Base-by-base conservation (phyloP, 805 yeast genomes). In the Saturnispora silvae region DNA sequence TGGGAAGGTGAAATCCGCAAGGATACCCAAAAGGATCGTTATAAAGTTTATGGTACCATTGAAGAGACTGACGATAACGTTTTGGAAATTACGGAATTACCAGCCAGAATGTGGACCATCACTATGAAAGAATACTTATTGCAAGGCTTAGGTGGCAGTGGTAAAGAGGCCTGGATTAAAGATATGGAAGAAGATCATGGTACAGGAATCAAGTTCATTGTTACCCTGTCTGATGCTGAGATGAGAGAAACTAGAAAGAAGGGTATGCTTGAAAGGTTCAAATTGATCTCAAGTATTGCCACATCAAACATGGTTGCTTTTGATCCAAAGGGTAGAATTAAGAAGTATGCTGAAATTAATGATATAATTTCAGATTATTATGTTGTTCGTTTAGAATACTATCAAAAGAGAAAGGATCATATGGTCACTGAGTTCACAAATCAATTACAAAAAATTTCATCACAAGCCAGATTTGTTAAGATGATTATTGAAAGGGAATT, bases 181-280 rank as follows among this genome's bases (percentile, higher is more conserved):
- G 96, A 89, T 58, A 74, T 87, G 77, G 85, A 80, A 47, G 98
- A 92, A 53, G 95, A 89, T 56, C 98, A 92, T 57, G 82, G 85
- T 14, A 67, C 75, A 40, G 80, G 77, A 28, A 77, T 92, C 45
- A 74, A 77, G 43, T 92, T 92, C 51, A 75, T 83, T 20, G 73
- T 92, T 20, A 83, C 75, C 25, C 61, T 92, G 45, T 62, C 77
- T 9, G 71, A 68, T 37, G 89, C 77, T 33, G 95, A 89, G 53
- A 89, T 92, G 97, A 68, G 61, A 18, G 82, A 83, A 49, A 71
- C 95, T 1, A 63, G 68, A 43, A 66, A 67, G 35, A 71, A 80
- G 18, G 98, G 98, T 0, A 65, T 85, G 38, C 71, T 82, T 49
- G 94, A 85, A 52, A 68, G 86, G 53, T 92, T 92, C 63, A 86